Base-by-base conservation (phyloP, 805 yeast species). In the Teunomyces tritomae region DNA sequence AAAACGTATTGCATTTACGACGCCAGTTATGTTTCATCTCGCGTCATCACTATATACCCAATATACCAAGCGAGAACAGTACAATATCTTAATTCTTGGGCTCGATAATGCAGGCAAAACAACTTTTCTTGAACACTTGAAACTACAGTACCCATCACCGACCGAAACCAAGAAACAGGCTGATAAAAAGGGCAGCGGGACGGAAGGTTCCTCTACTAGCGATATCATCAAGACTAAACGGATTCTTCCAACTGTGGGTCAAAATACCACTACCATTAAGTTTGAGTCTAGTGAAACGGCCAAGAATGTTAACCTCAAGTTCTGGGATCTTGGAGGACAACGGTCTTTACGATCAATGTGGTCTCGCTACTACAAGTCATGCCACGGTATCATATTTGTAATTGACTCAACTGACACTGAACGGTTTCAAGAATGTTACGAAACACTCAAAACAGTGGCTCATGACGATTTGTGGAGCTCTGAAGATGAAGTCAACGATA, bases 271-370 rank as follows among this genome's bases (percentile, higher is more conserved):
- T 27, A 67, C 75, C 26, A 64, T 72, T 14, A 64, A 65, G 46
- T 70, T 65, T 49, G 64, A 68, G 66, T 74, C 55, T 67, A 81
- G 59, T 48, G 63, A 51, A 54, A 66, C 66, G 37, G 67, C 64
- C 56, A 72, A 75, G 48, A 74, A 72, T 47, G 70, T 77, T 48
- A 70, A 74, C 44, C 71, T 94, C 47, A 91, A 90, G 61, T 81
- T 94, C 58, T 92, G 98, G 98, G 99, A 92, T 64, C 83, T 92
- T 35, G 98, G 98, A 8, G 99, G 99, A 9, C 99, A 92, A 66
- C 85, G 84, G 61, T 74, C 86, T n/a, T 72, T 92, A 41, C 75
- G 98, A 42, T 71, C 81, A 27, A 76, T 94, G 76, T 92, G 99
- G 99, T 77, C 85, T 5, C 82, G 88, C 51, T 94, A 92, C 71